Evolutionary conservation across 169 alveolate genomes (phyloP).

Genomic region (Eimeria necatrix): DNA sequence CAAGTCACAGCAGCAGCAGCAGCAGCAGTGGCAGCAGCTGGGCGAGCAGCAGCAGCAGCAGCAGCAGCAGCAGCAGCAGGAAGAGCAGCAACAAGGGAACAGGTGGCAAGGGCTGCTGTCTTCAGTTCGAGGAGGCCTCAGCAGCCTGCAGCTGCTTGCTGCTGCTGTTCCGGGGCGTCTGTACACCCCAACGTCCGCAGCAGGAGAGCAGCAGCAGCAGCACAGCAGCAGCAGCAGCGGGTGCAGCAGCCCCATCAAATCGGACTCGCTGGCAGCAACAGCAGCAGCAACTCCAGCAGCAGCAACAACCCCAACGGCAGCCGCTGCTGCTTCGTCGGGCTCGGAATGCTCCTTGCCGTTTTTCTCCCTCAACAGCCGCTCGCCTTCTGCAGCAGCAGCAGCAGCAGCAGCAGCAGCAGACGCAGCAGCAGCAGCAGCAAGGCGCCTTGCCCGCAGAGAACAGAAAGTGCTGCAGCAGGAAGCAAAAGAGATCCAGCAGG

Average conservation of each 20-base stretch:
- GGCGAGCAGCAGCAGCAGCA: too few species aligned
- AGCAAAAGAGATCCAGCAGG: slow-evolving; percentile 3
- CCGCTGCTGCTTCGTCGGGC: neutral
- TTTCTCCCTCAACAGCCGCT: too few species aligned
- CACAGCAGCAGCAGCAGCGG: slow-evolving; percentile 9
- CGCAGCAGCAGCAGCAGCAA: slow-evolving; percentile 36
- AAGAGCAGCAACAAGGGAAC: too few species aligned
- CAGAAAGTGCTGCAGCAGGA: slow-evolving; percentile 26
- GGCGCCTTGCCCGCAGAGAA: neutral
- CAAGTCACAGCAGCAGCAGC: too few species aligned
- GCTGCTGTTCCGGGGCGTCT: slow-evolving; percentile 35
- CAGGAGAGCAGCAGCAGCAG: neutral
- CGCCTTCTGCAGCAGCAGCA: slow-evolving; percentile 36
- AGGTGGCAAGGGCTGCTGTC: neutral
- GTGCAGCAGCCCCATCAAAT: neutral
- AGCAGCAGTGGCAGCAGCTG: neutral
- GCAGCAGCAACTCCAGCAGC: neutral
- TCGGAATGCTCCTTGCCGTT: neutral
- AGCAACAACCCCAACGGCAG: too few species aligned
- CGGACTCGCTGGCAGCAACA: neutral
- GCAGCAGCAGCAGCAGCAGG: too few species aligned
- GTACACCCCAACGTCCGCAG: neutral
- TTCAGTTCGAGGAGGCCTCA: neutral
- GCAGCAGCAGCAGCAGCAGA: neutral
- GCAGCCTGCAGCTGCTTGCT: neutral